Conservation (phyloP, 169 alveolate species). For the Eimeria necatrix region DNA sequence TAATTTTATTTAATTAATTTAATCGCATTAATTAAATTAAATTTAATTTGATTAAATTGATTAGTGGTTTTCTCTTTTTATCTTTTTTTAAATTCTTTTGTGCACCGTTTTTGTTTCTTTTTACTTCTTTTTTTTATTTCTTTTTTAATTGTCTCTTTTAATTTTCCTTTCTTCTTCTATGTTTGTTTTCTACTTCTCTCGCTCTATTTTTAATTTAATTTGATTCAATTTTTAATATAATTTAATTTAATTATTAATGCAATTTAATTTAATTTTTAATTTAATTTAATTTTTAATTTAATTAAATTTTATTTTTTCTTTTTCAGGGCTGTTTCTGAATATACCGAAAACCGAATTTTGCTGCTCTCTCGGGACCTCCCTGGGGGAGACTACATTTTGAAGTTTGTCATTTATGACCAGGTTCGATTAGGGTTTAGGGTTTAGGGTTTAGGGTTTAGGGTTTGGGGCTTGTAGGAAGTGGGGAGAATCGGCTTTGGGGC, state of each 20-base stretch:
- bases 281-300: neutral
- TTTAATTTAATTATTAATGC: no score
- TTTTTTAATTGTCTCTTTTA: no score
- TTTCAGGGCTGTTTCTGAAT: constrained; percentile 48
- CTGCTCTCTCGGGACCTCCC: constrained; percentile 63
- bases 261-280: no score
- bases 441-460: neutral
- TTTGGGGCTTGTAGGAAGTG: neutral
- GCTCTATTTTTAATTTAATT: no score
- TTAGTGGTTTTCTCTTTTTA: neutral
- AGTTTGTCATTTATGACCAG: constrained; percentile 59
- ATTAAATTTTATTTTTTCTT: neutral
- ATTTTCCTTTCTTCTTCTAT: no score
- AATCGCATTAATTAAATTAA: no score
- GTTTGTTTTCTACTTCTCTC: no score
- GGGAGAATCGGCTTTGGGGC: no score
- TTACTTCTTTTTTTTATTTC: neutral
- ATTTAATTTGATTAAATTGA: neutral
- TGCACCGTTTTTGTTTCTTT: neutral
- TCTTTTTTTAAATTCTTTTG: neutral
- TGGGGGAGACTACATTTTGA: constrained; percentile 67
- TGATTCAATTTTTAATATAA: neutral
- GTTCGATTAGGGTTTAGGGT: neutral
- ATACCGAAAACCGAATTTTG: constrained; percentile 65
- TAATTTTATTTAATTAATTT: neutral